These are phyloP conservation scores for Ceratobasidium sp. DNA, from an alignment of 1,284 basidiomycete species.

Conservation along the genomic window DNA sequence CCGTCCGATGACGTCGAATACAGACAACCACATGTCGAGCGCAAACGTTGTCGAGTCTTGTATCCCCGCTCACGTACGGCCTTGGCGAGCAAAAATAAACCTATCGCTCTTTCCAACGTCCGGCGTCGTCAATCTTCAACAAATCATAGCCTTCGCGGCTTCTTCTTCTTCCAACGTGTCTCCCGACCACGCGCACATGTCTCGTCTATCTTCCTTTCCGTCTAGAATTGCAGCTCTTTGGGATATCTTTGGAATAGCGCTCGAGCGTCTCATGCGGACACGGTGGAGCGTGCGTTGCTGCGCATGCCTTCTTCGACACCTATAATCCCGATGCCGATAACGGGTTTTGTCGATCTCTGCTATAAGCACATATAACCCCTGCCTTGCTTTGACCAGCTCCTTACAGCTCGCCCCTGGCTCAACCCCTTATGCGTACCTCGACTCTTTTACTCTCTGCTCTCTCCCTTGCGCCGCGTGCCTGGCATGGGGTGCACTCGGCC, in stretches of 20 bases:
- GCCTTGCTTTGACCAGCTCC: background rate
- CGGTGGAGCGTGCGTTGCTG: background rate
- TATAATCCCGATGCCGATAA: background rate
- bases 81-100: slow-evolving; percentile 10
- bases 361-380: background rate
- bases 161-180: slow-evolving; percentile 32
- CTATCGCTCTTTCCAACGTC: background rate
- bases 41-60: background rate
- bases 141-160: slow-evolving; percentile 11
- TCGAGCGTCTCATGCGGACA: background rate
- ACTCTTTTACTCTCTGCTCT: slow-evolving; percentile 8
- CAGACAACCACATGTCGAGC: too few species aligned
- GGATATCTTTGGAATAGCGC: background rate
- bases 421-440: slow-evolving; percentile 18
- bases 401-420: slow-evolving; percentile 1
- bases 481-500: slow-evolving; percentile 34
- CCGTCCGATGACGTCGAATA: too few species aligned
- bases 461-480: slow-evolving; percentile 22
- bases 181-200: slow-evolving; percentile 28
- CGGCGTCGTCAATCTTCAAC: background rate
- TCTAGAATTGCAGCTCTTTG: background rate
- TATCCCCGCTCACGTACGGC: background rate
- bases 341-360: background rate
- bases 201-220: slow-evolving; percentile 1
- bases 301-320: background rate